A percentile compares a stretch with the other conserved stretches of the same genome.
Evolutionary conservation across 805 yeast species (phyloP).

Genomic region (Myxozyma neotropica): DNA sequence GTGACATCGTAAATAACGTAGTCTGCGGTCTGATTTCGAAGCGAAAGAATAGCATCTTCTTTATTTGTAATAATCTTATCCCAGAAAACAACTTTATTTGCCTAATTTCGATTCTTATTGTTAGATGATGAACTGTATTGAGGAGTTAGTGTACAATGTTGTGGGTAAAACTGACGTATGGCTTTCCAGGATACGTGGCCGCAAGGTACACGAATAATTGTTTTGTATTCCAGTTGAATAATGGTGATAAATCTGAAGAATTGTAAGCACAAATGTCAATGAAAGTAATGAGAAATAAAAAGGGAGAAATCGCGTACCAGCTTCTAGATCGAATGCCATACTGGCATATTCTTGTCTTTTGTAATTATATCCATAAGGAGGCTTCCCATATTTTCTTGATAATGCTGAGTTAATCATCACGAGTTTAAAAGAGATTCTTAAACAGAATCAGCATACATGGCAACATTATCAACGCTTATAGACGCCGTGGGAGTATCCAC

Average conservation of each 20-base stretch:
- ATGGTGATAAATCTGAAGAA: constrained; percentile 64
- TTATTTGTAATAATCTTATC: constrained; percentile 70
- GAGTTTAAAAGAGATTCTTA: too few species aligned
- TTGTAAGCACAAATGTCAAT: too few species aligned
- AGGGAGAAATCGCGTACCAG: constrained; percentile 33
- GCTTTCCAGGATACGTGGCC: constrained; percentile 70
- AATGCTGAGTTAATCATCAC: too few species aligned
- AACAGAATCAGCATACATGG: constrained; percentile 28
- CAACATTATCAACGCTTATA: constrained; percentile 33
- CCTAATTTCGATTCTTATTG: too few species aligned
- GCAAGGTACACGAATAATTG: constrained; percentile 91
- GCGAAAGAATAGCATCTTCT: constrained; percentile 59
- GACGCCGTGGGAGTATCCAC: constrained; percentile 38
- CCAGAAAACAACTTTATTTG: constrained; percentile 80
- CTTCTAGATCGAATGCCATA: constrained; percentile 68
- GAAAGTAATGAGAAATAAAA: background rate
- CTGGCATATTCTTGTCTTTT: constrained; percentile 65
- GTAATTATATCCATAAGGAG: constrained; percentile 70
- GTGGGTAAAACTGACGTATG: constrained; percentile 37
- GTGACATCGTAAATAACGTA: constrained; percentile 88
- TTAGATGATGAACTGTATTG: background rate
- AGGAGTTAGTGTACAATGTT: background rate
- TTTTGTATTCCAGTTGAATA: constrained; percentile 96
- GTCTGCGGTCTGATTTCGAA: constrained; percentile 62
- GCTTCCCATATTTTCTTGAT: constrained; percentile 45